A percentile compares a stretch with the other conserved stretches of the same genome.
Evolutionary conservation across 2,329 filamentous ascomycete genomes (phyloP).

Genomic region (Ophiostoma sp.): DNA sequence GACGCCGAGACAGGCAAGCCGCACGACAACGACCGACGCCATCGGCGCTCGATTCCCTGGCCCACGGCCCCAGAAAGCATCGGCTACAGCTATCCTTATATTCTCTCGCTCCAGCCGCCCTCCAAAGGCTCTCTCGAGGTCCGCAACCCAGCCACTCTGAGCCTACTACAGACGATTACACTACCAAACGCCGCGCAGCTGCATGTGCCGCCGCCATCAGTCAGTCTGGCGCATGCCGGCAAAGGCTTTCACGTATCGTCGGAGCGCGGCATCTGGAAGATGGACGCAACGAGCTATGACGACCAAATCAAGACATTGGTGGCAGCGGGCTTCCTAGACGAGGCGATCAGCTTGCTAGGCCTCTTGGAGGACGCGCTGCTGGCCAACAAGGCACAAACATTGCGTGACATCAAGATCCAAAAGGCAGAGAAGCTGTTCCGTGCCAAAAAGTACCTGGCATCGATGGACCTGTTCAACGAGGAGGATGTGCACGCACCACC

Average conservation of each 20-base stretch:
- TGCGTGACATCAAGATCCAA: conserved; percentile 81
- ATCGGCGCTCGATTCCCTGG: conserved; percentile 78
- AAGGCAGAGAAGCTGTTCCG: conserved; percentile 85
- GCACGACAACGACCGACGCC: conserved; percentile 39
- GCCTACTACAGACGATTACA: conserved; percentile 77
- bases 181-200: conserved; percentile 77
- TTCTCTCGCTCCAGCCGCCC: conserved; percentile 70
- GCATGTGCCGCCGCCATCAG: conserved; percentile 86
- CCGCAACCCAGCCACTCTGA: conserved; percentile 85
- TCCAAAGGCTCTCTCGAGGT: conserved; percentile 83
- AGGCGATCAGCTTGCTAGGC: conserved; percentile 80
- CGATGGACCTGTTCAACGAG: conserved; percentile 79
- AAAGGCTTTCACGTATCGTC: conserved; percentile 94
- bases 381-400: conserved; percentile 69
- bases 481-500: conserved; percentile 85
- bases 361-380: conserved; percentile 92
- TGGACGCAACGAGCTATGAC: conserved; percentile 89
- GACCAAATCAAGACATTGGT: conserved; percentile 80
- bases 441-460: conserved; percentile 73
- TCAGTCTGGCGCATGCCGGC: conserved; percentile 89
- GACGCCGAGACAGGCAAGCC: conserved; percentile 69
- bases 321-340: conserved; percentile 68
- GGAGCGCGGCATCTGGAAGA: conserved; percentile 89
- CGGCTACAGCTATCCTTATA: conserved; percentile 94
- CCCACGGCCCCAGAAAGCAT: conserved; percentile 78